Evolutionary conservation across 2,329 filamentous ascomycete genomes (phyloP).

Genomic region (Hypoxylon sp.): DNA sequence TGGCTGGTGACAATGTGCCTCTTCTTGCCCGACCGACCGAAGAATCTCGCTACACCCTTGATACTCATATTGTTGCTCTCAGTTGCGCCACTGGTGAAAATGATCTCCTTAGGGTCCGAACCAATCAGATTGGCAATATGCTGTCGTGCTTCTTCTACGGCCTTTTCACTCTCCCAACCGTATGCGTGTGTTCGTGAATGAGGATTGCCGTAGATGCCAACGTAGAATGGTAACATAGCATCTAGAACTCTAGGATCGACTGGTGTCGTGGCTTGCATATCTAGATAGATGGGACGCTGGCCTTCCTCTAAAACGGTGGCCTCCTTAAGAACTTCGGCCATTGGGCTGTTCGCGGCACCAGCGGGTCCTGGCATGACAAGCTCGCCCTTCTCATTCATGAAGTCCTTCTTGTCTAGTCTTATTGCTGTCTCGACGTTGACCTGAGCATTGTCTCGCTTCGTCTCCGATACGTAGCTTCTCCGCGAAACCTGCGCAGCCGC

Average conservation of each 20-base stretch:
- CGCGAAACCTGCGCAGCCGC: slow-evolving; percentile 49
- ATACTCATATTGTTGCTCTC: slow-evolving; percentile 99
- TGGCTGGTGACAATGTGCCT: slow-evolving; percentile 98
- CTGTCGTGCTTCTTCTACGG: slow-evolving; percentile 86
- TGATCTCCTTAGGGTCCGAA: slow-evolving; percentile 96
- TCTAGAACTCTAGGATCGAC: slow-evolving; percentile 95
- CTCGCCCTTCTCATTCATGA: slow-evolving; percentile 67
- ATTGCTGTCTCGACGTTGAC: slow-evolving; percentile 87
- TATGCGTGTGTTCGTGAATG: slow-evolving; percentile 98
- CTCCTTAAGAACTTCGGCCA: slow-evolving; percentile 89
- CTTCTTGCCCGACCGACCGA: slow-evolving; percentile 93
- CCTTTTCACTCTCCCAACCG: slow-evolving; percentile 98
- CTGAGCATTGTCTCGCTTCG: slow-evolving; percentile 83
- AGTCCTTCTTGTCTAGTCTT: slow-evolving; percentile 87
- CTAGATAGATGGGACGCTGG: slow-evolving; percentile 93
- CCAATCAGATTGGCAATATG: slow-evolving; percentile 91
- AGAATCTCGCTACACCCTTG: slow-evolving; percentile 97
- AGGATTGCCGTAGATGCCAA: slow-evolving; percentile 94
- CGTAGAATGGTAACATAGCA: slow-evolving; percentile 95
- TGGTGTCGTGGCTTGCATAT: slow-evolving; percentile 98
- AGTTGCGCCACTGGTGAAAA: slow-evolving; percentile 97
- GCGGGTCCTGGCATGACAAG: slow-evolving; percentile 69
- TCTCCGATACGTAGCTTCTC: slow-evolving; percentile 86
- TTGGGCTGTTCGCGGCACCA: slow-evolving; percentile 78
- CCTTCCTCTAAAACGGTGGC: slow-evolving; percentile 95